Conservation (phyloP, 2,329 filamentous ascomycete genomes). For the Paraphoma chrysanthemicola region DNA sequence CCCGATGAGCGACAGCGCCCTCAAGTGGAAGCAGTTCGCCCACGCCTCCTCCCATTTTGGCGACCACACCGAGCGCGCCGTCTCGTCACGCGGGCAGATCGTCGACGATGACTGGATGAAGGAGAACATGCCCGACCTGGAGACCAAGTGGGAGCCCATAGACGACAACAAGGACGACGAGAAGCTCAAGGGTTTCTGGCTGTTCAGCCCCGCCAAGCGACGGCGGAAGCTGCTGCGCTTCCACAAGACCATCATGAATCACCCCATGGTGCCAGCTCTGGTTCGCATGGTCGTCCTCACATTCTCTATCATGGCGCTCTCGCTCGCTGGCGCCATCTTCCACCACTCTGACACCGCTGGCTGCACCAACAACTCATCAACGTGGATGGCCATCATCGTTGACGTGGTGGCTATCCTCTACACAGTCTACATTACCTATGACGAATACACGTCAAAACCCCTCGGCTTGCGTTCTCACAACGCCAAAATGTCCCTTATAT, state of each 20-base stretch:
- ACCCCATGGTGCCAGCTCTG: constrained; percentile 83
- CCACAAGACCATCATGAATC: constrained; percentile 74
- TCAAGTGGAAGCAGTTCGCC: constrained; percentile 49
- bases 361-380: constrained; percentile 64
- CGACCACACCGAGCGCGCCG: constrained; percentile 31
- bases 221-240: constrained; percentile 65
- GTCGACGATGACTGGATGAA: constrained; percentile 56
- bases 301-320: constrained; percentile 83
- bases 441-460: constrained; percentile 95
- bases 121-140: constrained; percentile 56
- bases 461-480: constrained; percentile 83
- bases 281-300: constrained; percentile 83
- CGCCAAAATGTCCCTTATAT: constrained; percentile 86
- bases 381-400: constrained; percentile 86
- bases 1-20: constrained; percentile 44
- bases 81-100: constrained; percentile 42
- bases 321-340: constrained; percentile 77
- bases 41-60: constrained; percentile 34
- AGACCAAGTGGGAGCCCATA: constrained; percentile 61
- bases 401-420: constrained; percentile 90
- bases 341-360: constrained; percentile 49
- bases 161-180: constrained; percentile 60
- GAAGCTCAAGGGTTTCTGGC: constrained; percentile 57
- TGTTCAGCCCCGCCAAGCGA: constrained; percentile 56
- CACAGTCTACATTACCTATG: constrained; percentile 90